Evolutionary conservation across 2,329 filamentous ascomycete species (phyloP), one percentile per base, ranked within the genome.

Genomic region (Ophidiomyces ophidiicola): DNA sequence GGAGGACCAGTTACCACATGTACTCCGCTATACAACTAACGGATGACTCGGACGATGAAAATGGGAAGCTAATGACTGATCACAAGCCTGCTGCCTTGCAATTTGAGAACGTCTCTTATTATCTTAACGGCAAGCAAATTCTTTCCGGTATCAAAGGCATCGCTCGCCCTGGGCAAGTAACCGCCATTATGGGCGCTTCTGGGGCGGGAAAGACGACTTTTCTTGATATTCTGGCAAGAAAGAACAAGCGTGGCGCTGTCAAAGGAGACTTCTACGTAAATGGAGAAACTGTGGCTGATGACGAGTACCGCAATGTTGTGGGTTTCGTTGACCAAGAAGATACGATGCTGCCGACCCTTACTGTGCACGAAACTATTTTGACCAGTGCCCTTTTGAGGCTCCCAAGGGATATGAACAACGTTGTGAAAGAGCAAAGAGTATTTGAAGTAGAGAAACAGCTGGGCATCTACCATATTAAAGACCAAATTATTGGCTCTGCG

Each of bases 271-370:
- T 94, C 53, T 90, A 80, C 53, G 78, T 98, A 53, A 96, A 96
- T 49, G 92, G 90, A 23, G 85, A 96, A 58, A 88, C 83, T 58
- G 78, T 96, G 25, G 70, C 69, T 21, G 84, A 94, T 56, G 61
- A 74, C 20, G 84, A 94, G 46, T 98, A 90, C 64, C 84, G 82
- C 56, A 87, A 77, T 45, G 85, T 96, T 36, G 81, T 94, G 48
- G 90, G 92, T 15, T 98, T 96, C 52, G 90, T 98, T 28, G 90
- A 98, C 52, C 90, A 98, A 63, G 90, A 98, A 55, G 90, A 98
- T 56, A 93, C 88, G 4, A 88, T 98, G 78, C 70, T 98, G 30
- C 80, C 90, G 0, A 98, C 90, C 0, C 68, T 98, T 49, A 98
- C 90, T 0, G 90, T 98, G 6, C 90, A 98, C 58, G 90, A 98